Evolutionary conservation across 768 basidiomycete species (phyloP), one percentile per base, ranked within the genome.

Genomic region (Auriscalpium orientale): DNA sequence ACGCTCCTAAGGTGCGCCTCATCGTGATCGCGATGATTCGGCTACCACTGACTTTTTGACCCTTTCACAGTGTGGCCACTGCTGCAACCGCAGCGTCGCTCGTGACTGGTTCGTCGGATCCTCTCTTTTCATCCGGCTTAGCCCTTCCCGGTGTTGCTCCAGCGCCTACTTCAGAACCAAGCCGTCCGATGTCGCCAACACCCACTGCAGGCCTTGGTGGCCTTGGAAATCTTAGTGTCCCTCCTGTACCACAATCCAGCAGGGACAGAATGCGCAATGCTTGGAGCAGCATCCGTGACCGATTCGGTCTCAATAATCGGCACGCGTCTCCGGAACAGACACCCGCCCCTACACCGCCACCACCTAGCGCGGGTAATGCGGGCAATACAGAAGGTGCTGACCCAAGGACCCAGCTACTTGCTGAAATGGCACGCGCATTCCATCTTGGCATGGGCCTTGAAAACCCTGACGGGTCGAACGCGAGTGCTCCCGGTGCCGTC

Each of bases 41-140:
- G 36, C 5, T 10, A 20, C 12, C 48, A 58, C 55, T 48, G 15
- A 47, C 52, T 28, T 35, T 38, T 18, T 43, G 22, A 55, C 37
- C 15, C 22, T 28, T 16, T 18, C 66, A 49, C 59, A 89, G 91
- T 62, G 91, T 92, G 35, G 91, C 91, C 4, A 89, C 91, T n/a
- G 88, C 91, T 10, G 91, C 91, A n/a, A 91, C 90, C 1, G 90
- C 91, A 1, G 89, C 88, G 8, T 92, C 91, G 3, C 77, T 90
- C 33, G 76, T 89, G n/a, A 84, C 85, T 1, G 87, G 87, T 37
- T 80, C 83, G 21, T 81, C 83, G 4, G 80, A 85, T 49, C 78
- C 82, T 11, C 79, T 89, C 46, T 76, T 86, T 54, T 77, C 80
- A 38, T 77, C 84, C 21, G 76, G 79, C 46, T 74, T 84, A 52